Base-by-base conservation (phyloP, 2,329 filamentous ascomycete genomes). In the Beauveria varroae region DNA sequence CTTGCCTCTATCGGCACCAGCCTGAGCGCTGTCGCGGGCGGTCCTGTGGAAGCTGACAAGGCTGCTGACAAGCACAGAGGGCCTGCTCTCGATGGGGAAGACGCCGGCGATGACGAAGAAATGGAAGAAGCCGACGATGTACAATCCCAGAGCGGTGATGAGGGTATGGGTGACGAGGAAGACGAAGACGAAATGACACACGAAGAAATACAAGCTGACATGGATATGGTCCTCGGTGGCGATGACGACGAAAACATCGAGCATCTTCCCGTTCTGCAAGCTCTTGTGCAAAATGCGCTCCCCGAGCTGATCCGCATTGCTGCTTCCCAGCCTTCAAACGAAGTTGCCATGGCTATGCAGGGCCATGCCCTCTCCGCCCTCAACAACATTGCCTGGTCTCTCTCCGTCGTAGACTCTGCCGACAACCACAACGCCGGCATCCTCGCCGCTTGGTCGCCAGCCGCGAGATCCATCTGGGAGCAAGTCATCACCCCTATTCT, bases 331-430 rank as follows among this genome's bases (percentile, higher is more conserved):
- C 72, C 76, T 10, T 68, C 70, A 10, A 73, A 74, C 59, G 76
- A 79, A 22, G 75, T 78, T 34, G 68, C 73, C 18, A 69, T 77
- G 14, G 69, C 75, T 7, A 73, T 87, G 46, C 82, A 82, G 64
- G 71, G 72, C 22, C 78, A 81, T 65, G 81, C 86, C 20, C 73
- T 89, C 26, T 81, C 83, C 2, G 80, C 84, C 18, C 77, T 89
- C 62, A 87, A 84, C 75, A 89, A 89, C 72, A 82, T 88, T 58
- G 78, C 86, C 58, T 89, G 86, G 85, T 86, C 85, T 12, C 76
- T 87, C 46, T 85, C 83, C 9, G 81, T 81, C 66, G 75, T 86
- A 65, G 84, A 86, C 71, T 85, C 86, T 67, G 75, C 78, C 26
- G 78, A 82, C 37, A 73, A 74, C n/a, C 76, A 78, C 57, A 84